Base-by-base conservation (phyloP, 129 eudicot species). In the Smallanthus sonchifolius region DNA sequence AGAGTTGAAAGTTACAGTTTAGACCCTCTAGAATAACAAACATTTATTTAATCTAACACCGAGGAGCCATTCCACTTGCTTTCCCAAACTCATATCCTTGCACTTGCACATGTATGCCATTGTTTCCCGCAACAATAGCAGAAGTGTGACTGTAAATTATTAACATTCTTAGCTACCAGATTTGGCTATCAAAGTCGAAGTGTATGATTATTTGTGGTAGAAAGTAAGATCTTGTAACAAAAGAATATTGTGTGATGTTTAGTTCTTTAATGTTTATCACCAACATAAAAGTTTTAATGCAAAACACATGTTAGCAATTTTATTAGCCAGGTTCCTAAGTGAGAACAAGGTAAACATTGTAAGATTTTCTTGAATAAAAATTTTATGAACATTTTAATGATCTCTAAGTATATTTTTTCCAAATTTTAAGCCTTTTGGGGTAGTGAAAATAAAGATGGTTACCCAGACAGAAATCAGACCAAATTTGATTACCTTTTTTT, bases 41-140 rank as follows among this genome's bases (percentile, higher is more conserved):
- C n/a, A n/a, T n/a, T n/a, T n/a, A n/a, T n/a, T n/a, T n/a, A n/a
- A n/a, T n/a, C n/a, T n/a, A n/a, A n/a, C n/a, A n/a, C n/a, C 99
- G 96, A 6, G 99, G 99, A 65, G 99, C 98, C 98, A 93, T 93
- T 56, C 98, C 98, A 82, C 98, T 93, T 75, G 98, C 98, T 88
- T 87, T 86, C 63, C 98, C 98, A 63, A 87, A 87, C 76, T 93
- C 98, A 81, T 36, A 90, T 66, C 96, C 95, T 81, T 90, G 97
- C 82, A 94, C 85, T 74, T 89, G 83, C 70, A 94, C 99, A 39
- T 97, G 93, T 64, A 94, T 88, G 67, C 99, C 99, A 73, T 94
- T 94, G 75, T 94, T 94, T 67, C 99, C 99, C 0, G 99, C 99
- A 38, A 97, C 97, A 82, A 94, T 94, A 60, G 99, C 89, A 4